A percentile compares a stretch with the other conserved stretches of the same genome.
Evolutionary conservation across 2,329 filamentous ascomycete genomes (phyloP).

Genomic region (Pestalotiopsis sp.): DNA sequence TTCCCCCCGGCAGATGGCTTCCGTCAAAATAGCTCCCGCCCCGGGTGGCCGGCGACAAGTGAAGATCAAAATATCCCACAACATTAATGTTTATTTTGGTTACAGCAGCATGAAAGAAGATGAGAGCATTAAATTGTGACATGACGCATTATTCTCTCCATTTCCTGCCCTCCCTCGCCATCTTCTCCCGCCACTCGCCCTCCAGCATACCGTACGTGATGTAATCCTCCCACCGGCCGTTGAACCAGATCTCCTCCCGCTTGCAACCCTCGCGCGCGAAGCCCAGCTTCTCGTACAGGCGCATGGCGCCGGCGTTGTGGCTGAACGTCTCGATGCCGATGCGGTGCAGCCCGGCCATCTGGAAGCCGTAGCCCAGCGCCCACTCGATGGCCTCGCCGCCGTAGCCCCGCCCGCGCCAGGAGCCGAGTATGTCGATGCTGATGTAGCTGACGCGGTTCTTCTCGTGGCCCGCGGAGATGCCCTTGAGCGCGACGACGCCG

Average conservation of each 20-base stretch:
- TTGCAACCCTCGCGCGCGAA: conserved; percentile 36
- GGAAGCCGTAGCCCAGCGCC: conserved; percentile 35
- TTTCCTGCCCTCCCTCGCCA: conserved; percentile 16
- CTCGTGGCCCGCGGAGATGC: conserved; percentile 21
- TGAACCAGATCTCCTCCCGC: conserved; percentile 36
- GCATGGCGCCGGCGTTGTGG: conserved; percentile 34
- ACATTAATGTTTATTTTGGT: background rate
- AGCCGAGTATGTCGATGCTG: conserved; percentile 31
- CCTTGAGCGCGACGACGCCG: conserved; percentile 33
- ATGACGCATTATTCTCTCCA: conserved; percentile 8
- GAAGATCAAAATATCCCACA: background rate
- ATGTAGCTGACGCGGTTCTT: conserved; percentile 45
- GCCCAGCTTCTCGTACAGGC: conserved; percentile 36
- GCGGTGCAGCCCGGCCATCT: conserved; percentile 37
- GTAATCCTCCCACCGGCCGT: conserved; percentile 37
- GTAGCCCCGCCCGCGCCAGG: conserved; percentile 35
- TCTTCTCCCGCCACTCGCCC: conserved; percentile 31
- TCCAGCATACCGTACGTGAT: conserved; percentile 36
- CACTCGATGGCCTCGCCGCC: conserved; percentile 40
- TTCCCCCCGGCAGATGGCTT: background rate
- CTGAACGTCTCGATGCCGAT: conserved; percentile 34
- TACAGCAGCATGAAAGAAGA: too few species aligned
- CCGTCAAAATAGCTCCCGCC: background rate
- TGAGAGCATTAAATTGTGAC: too few species aligned
- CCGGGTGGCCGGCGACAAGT: background rate